Base-by-base conservation (phyloP, 2,329 filamentous ascomycete species). In the Colletotrichum gloeosporioides region DNA sequence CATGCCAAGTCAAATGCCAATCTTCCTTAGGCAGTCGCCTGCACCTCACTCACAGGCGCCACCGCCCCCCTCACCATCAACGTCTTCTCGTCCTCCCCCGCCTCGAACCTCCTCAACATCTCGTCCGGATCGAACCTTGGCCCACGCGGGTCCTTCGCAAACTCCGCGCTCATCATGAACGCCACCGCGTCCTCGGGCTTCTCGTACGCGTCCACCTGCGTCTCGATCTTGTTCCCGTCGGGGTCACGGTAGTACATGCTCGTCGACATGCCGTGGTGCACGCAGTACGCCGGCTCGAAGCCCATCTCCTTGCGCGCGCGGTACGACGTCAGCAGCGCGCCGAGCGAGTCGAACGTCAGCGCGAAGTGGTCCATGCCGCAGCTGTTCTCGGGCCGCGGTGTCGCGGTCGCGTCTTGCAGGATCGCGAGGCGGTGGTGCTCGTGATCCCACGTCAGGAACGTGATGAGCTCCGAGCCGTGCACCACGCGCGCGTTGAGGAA, bases 171-270 rank as follows among this genome's bases (percentile, higher is more conserved):
- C 27, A 16, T 63, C 86, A 90, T 87, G 77, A 83, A 89, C 12
- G 75, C 80, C 1, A 77, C 83, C 0, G 86, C 84, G 39, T 87
- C 87, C 29, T 83, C 82, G 2, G 73, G 73, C 0, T 80, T 83
- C 7, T 83, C 82, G 68, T 88, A 87, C 65, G 85, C 86, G 72
- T 88, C 86, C 4, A 88, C 85, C 78, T 89, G 87, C 6, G 83
- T 85, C 81, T 90, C 89, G 34, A 90, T 69, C 78, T 81, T 77
- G 79, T 89, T 89, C 15, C 87, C 86, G 78, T 90, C 88, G 7
- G 87, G 88, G 79, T 90, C 88, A 9, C 77, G 73, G 78, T 89
- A 89, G 79, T 90, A 89, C 53, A 89, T 85, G 78, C 83, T 86
- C 0, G 83, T 87, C 3, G 86, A 89, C 3, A 83, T 82, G 4